A percentile compares a stretch with the other conserved stretches of the same genome.
Conservation (phyloP, 139 green algal species). For the Penium margaritaceum region DNA sequence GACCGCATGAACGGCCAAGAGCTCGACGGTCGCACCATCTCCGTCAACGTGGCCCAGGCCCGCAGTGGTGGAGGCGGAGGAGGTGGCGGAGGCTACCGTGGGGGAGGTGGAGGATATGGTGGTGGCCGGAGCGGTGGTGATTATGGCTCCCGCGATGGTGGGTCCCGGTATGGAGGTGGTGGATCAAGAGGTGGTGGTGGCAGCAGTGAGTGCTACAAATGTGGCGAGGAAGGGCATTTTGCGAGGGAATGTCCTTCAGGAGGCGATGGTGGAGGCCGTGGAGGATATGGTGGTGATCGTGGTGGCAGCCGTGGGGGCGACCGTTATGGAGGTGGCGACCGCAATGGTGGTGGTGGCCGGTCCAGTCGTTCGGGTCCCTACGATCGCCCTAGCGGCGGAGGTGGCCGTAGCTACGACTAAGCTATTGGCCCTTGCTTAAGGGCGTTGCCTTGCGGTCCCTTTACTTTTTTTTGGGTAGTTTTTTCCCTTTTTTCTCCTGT, state of each 20-base stretch:
- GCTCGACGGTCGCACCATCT: constrained; percentile 67
- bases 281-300: neutral
- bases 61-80: constrained; percentile 36
- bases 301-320: neutral
- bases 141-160: neutral
- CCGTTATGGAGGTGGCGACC: neutral
- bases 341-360: neutral
- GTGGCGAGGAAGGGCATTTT: neutral
- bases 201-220: neutral
- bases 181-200: neutral
- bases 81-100: neutral
- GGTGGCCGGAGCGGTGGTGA: neutral
- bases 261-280: neutral
- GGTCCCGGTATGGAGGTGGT: neutral
- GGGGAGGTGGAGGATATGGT: neutral
- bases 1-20: constrained; percentile 64
- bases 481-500: neutral
- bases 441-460: neutral
- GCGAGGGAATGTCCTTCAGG: neutral
- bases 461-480: neutral
- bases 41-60: constrained; percentile 64
- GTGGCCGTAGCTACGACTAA: neutral
- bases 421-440: neutral
- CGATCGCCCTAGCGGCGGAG: neutral
- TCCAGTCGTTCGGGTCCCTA: constrained; percentile 3